Evolutionary conservation across 768 basidiomycete species (phyloP), one percentile per base, ranked within the genome.

Genomic region (Mycena rosella): DNA sequence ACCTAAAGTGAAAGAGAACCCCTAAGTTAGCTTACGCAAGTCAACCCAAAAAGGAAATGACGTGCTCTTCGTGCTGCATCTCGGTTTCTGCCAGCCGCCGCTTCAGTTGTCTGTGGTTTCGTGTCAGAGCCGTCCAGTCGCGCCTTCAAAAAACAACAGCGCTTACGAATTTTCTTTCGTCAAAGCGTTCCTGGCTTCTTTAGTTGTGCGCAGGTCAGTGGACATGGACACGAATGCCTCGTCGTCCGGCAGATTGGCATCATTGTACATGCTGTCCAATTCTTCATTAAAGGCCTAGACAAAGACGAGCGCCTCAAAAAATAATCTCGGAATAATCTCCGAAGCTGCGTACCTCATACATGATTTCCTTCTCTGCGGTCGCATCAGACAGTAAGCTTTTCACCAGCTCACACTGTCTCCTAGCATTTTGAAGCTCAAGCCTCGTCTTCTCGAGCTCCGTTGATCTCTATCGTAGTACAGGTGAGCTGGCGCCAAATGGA

Each of bases 201-300:
- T 97, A 18, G 94, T 89, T 67, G 85, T 77, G 69, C 87, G 84
- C 57, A 96, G 81, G 75, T 96, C 94, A 47, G 81, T 80, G 29
- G 88, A 86, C 84, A 97, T 85, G 1, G 91, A 91, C n/a, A 81
- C 76, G 89, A 92, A 96, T 2, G 95, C 94, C 73, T 96, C 93
- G 53, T 91, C 88, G 24, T 90, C 89, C 14, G 96, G 94, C 54
- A 96, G 86, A 66, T 91, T 87, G 29, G 87, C 88, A 65, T 96
- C 94, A 56, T 92, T 91, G 78, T 90, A 97, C 93, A 97, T 94
- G 20, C 87, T 89, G 70, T 96, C 95, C 34, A 98, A 85, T 76
- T 97, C 96, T 75, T 96, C 95, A 76, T 98, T 97, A 81, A 98
- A 96, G 3, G 94, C 93, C 95, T 96, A 68, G 9, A 56, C 15